Conservation (phyloP, 108 stramenopile species). For the Hondaea fermentalgiana region DNA sequence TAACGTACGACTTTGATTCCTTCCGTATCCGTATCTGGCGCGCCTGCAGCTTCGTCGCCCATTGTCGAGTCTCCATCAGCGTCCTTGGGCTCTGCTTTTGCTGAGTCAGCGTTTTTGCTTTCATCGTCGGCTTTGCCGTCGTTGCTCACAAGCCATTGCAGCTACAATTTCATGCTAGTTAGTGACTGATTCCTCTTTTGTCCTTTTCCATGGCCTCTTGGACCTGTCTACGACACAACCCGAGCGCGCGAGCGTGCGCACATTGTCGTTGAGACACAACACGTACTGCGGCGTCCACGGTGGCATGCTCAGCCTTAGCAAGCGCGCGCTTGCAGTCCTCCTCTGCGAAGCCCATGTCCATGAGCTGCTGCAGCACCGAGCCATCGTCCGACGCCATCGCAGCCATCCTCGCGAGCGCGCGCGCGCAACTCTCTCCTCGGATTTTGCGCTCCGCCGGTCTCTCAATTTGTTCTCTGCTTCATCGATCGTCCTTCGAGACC, state of each 20-base stretch:
- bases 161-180: conserved; percentile 16
- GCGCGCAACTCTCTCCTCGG: too few species aligned
- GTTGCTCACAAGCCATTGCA: conserved; percentile 41
- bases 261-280: background rate
- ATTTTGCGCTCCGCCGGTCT: too few species aligned
- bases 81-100: background rate
- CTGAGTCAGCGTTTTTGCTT: too few species aligned
- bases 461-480: too few species aligned
- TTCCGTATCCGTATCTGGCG: background rate
- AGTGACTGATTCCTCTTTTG: conserved; percentile 19
- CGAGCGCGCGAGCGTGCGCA: background rate
- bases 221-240: too few species aligned
- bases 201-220: conserved; percentile 7
- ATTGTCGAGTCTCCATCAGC: conserved; percentile 1
- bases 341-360: conserved; percentile 17
- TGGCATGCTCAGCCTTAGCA: background rate
- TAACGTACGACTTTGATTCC: background rate
- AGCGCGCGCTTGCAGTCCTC: background rate
- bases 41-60: background rate
- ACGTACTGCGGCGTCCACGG: conserved; percentile 23
- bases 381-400: conserved; percentile 22
- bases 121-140: conserved; percentile 35
- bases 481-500: too few species aligned
- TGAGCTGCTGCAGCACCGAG: conserved; percentile 15
- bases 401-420: background rate